Conservation (phyloP, 225 moss, liverwort and hornwort species). For the Pleurozium schreberi region DNA sequence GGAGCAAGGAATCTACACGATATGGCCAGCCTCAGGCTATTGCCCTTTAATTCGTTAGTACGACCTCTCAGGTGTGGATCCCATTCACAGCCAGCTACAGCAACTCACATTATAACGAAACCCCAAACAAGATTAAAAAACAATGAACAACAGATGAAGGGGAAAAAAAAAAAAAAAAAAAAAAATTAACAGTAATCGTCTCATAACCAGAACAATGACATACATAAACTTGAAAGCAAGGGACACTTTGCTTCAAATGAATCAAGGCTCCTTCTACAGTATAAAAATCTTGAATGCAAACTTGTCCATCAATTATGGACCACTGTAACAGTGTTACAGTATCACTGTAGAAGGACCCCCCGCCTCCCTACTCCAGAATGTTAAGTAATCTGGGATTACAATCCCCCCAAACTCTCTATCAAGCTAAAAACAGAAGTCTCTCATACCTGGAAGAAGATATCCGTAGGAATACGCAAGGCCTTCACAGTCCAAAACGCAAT, state of each 20-base stretch:
- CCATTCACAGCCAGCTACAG: neutral
- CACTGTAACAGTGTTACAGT: neutral
- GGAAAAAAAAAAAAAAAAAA: neutral
- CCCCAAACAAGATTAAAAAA: neutral
- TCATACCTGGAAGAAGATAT: conserved; percentile 70
- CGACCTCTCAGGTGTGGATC: neutral
- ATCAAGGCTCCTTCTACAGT: neutral
- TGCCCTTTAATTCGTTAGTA: neutral
- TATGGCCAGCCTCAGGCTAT: conserved; percentile 4
- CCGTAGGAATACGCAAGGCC: conserved; percentile 45
- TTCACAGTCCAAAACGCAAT: conserved; percentile 57
- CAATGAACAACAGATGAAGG: neutral
- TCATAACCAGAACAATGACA: neutral
- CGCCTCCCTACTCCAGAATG: neutral
- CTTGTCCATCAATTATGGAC: neutral
- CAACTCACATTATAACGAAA: neutral
- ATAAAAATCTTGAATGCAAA: no score
- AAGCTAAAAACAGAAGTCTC: neutral
- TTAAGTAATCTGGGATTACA: neutral
- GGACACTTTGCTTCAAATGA: neutral
- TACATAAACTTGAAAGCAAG: neutral
- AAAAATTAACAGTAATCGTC: neutral
- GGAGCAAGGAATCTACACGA: neutral
- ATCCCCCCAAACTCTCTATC: neutral
- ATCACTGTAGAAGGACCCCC: neutral